A percentile compares a stretch with the other conserved stretches of the same genome.
Conservation (phyloP, 75 land plant genomes). For the Cryptomeria japonica region DNA sequence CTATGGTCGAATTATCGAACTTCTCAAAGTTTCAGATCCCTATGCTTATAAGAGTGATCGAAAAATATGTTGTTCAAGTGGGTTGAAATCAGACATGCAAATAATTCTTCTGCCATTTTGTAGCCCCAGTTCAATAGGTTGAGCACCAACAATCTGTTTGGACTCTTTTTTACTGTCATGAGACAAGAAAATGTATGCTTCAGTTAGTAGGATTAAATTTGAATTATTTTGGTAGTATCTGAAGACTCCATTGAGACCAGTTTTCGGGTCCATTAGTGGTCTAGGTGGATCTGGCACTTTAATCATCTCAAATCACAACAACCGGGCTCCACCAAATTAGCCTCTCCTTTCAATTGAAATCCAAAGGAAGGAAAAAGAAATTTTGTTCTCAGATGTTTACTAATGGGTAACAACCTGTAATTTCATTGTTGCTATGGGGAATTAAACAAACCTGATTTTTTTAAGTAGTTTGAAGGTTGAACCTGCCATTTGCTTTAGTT, state of each 20-base stretch:
- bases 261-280: not conserved
- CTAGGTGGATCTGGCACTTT: no score
- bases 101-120: not conserved
- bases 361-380: no score
- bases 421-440: no score
- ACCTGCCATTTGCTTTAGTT: no score
- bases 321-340: no score
- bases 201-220: not conserved
- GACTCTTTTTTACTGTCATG: not conserved
- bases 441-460: no score
- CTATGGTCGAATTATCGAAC: not conserved
- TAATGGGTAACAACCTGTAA: no score
- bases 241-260: no score
- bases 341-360: no score
- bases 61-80: not conserved
- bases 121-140: not conserved
- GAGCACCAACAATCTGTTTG: not conserved
- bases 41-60: not conserved
- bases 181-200: not conserved
- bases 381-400: no score
- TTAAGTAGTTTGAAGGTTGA: no score
- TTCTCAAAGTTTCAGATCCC: not conserved
- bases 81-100: not conserved
- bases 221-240: not conserved
- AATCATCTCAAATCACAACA: no score